phyloP scores from a whole-genome alignment of 2,329 filamentous ascomycete genomes.

The Fonsecaea pugnacius region DNA sequence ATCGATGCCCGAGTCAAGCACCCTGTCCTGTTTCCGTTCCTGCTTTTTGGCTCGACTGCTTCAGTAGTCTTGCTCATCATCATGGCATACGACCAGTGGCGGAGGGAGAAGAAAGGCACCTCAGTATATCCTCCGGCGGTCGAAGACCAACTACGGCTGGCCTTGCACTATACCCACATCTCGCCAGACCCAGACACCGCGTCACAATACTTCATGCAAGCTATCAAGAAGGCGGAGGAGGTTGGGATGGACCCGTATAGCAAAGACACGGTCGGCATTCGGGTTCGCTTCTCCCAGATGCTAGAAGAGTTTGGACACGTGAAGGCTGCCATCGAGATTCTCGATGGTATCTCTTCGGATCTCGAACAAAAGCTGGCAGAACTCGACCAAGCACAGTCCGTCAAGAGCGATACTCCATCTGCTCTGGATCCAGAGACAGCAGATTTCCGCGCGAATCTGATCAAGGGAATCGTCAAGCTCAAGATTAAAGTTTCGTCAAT shows the following conservation, averaged over 20 bases:
- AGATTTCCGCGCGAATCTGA: constrained; percentile 24
- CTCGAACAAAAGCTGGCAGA: constrained; percentile 59
- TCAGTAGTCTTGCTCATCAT: constrained; percentile 46
- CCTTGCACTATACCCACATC: constrained; percentile 83
- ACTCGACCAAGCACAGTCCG: constrained; percentile 39
- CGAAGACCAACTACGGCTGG: constrained; percentile 71
- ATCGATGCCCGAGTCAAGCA: constrained; percentile 38
- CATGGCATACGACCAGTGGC: constrained; percentile 50
- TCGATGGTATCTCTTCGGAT: constrained; percentile 76
- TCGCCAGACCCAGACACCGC: constrained; percentile 75
- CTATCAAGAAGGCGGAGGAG: constrained; percentile 73
- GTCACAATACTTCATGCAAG: constrained; percentile 80
- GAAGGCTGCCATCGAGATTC: constrained; percentile 71
- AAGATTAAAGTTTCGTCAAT: constrained; percentile 82
- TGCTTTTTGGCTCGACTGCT: constrained; percentile 47
- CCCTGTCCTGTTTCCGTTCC: constrained; percentile 48
- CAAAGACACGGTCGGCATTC: constrained; percentile 87
- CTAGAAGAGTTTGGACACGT: constrained; percentile 76
- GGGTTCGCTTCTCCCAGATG: constrained; percentile 78
- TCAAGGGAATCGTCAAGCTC: constrained; percentile 35
- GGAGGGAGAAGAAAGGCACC: constrained; percentile 47
- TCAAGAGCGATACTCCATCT: not conserved
- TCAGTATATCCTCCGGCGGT: constrained; percentile 52
- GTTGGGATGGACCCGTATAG: constrained; percentile 83
- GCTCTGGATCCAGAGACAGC: constrained; percentile 11